A percentile compares a stretch with the other conserved stretches of the same genome.
phyloP scores from a whole-genome alignment of 225 moss, liverwort and hornwort species.

The Neckera pumila region DNA sequence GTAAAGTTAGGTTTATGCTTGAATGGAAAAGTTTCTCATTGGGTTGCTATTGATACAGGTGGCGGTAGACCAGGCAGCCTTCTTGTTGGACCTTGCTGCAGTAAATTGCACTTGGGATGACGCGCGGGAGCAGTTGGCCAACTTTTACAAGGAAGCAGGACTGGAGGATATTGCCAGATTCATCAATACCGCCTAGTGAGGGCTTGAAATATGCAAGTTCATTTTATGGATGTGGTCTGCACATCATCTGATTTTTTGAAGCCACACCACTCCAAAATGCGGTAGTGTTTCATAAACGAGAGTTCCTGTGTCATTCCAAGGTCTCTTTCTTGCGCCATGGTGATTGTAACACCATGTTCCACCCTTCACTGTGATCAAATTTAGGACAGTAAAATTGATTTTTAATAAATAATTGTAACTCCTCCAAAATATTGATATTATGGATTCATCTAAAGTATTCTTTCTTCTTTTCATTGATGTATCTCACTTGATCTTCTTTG shows the following conservation, averaged over 20 bases:
- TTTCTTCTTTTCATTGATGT: background rate
- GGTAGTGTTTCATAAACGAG: background rate
- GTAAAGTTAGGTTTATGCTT: background rate
- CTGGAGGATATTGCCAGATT: conserved; percentile 67
- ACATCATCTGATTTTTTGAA: background rate
- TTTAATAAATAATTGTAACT: background rate
- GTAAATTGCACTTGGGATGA: conserved; percentile 86
- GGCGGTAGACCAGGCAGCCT: conserved; percentile 90
- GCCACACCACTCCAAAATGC: background rate
- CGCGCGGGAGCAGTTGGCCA: conserved; percentile 58
- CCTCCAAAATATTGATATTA: background rate
- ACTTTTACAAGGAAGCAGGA: conserved; percentile 67
- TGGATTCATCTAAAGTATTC: background rate
- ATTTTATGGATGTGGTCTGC: background rate
- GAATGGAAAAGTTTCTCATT: background rate
- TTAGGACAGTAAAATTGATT: background rate
- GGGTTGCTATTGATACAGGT: conserved; percentile 7
- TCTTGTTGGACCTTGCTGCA: conserved; percentile 81
- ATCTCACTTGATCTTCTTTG: background rate
- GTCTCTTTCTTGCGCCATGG: background rate
- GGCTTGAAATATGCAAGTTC: conserved; percentile 10
- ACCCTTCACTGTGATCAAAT: background rate
- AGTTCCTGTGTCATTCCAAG: background rate
- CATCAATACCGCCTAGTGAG: conserved; percentile 29
- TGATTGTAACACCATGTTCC: background rate